Evolutionary conservation across 192 early-diverging fungal genomes (phyloP), one percentile per base, ranked within the genome.

Genomic region (Coemansia sp.): DNA sequence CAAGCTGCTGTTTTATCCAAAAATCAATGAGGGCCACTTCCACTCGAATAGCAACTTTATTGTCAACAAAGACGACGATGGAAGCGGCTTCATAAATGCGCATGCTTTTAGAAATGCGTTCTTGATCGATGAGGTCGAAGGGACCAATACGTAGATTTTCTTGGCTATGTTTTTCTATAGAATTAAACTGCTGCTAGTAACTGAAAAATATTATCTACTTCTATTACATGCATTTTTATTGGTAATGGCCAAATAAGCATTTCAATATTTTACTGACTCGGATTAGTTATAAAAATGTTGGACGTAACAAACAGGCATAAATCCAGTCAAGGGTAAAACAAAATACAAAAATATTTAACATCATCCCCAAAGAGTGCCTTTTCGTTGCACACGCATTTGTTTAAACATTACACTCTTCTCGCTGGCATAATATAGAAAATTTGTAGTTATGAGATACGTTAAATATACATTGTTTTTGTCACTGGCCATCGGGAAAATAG

Each of bases 91-190:
- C 43, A 62, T 71, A 44, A 44, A 30, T 1, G 62, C 75, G 7
- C 75, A 83, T 30, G 64, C 80, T 4, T 30, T 83, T 33, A 60
- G 64, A 26, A 83, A 74, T 34, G 71, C 80, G 16, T 83, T 83
- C 26, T 30, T 83, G 10, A 77, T 77, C 14, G 20, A 21, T 9
- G 78, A 76, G 34, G 63, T 67, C 10, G 35, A 23, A 53, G 21
- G 24, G 14, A 26, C 21, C 11, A 15, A 53, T 2, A 3, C 21
- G 26, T 53, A 21, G 9, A 46, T 46, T 14, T 41, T 41, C 44
- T 18, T 46, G 44, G 2, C 0, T 5, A 6, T 53, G 26, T 26
- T 53, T 10, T 49, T 49, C n/a, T 41, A 41, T 41, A 41, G 30
- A 1, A 30, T 30, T 30, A 1, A 30, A 30, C 30, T 30, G 6